Evolutionary conservation across 768 basidiomycete species (phyloP), one percentile per base, ranked within the genome.

Genomic region (Psilocybe sp.): DNA sequence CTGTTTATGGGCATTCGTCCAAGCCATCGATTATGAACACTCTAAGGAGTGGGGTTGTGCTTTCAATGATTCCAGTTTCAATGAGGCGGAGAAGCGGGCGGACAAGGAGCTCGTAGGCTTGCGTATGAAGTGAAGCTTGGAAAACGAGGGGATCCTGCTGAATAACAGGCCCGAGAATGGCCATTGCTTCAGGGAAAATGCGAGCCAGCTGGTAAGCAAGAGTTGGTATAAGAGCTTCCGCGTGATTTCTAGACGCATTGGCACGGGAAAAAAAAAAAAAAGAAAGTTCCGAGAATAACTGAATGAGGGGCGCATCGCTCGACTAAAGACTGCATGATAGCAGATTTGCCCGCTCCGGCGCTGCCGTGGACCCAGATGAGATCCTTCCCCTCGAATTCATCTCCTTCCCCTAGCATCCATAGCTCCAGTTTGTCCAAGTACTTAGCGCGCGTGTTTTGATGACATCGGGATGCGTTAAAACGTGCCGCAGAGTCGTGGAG

Each of bases 301-400:
- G 35, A 45, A 3, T 37, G 47, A 1, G 42, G 11, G n/a, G 45
- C 51, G 11, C 49, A 53, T 14, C 33, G 23, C 36, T 59, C 58
- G 0, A 55, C 58, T 12, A 59, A 36, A 10, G 58, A 54, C 38
- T 59, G 54, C 0, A 49, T 44, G 5, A 59, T 49, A 3, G 58
- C 54, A 20, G 58, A 56, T 31, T 59, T 59, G 4, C 58, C 58
- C 15, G 58, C 46, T 9, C 58, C 58, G 4, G 50, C 54, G 11
- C 52, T 35, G 1, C 58, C 54, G 10, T 59, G 40, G 4, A 56
- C 5, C n/a, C n/a, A n/a, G n/a, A n/a, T n/a, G n/a, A n/a, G n/a
- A n/a, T n/a, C n/a, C n/a, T n/a, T n/a, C n/a, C 37, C 14, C 4
- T 20, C 39, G 40, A 44, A 54, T 52, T 42, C 52, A 54, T 44